phyloP scores from a whole-genome alignment of 148 eudicot genomes.

The Euryodendron excelsum region DNA sequence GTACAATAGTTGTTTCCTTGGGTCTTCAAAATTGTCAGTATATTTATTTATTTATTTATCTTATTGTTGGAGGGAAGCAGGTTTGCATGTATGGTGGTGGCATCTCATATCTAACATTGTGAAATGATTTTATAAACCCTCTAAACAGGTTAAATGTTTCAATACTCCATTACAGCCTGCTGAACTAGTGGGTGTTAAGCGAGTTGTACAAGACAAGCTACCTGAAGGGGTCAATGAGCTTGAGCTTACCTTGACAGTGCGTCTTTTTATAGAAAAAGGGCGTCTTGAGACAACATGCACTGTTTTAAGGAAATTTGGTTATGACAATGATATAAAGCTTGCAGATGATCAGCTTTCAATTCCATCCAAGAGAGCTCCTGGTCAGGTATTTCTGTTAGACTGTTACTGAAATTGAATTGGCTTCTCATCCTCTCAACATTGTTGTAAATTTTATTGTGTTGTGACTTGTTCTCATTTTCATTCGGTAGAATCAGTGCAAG shows the following conservation, averaged over 20 bases:
- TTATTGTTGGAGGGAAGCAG: background rate
- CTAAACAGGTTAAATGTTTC: conserved; percentile 56
- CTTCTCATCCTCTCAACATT: background rate
- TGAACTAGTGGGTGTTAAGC: conserved; percentile 58
- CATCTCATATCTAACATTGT: background rate
- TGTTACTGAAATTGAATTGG: background rate
- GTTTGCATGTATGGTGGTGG: background rate
- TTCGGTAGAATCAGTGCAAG: background rate
- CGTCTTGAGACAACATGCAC: conserved; percentile 65
- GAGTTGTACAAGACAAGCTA: conserved; percentile 57
- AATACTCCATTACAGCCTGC: conserved; percentile 64
- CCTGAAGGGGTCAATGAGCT: conserved; percentile 52
- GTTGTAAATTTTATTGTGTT: background rate
- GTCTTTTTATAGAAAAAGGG: conserved; percentile 61
- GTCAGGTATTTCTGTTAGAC: conserved; percentile 59
- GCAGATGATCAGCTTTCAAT: conserved; percentile 37
- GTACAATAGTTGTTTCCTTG: background rate
- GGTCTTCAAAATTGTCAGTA: background rate
- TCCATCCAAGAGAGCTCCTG: conserved; percentile 45
- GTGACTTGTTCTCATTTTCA: background rate
- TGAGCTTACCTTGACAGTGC: conserved; percentile 60
- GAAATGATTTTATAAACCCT: conserved; percentile 8
- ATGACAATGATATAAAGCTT: conserved; percentile 54
- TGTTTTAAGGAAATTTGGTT: conserved; percentile 58
- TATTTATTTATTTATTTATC: background rate